phyloP scores from a whole-genome alignment of 306 rosid genomes.

The Elaeagnus macrophylla region DNA sequence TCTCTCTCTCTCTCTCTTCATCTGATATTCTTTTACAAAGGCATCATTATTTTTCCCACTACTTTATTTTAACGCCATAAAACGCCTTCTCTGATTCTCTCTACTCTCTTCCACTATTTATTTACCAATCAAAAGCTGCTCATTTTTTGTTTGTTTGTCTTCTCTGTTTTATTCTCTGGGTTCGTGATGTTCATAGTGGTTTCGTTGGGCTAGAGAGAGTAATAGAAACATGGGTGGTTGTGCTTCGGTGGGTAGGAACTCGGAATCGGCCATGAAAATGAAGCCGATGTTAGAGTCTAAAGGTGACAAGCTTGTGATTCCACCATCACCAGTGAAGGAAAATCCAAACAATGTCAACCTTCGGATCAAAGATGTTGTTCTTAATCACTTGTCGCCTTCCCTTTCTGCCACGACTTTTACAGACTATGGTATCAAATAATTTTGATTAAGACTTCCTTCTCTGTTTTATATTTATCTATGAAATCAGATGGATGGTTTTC shows the following conservation, averaged over 20 bases:
- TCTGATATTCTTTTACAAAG: constrained; percentile 16
- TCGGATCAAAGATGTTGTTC: constrained; percentile 27
- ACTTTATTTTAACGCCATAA: constrained; percentile 48
- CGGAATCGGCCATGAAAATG: constrained; percentile 49
- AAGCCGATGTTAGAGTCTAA: constrained; percentile 42
- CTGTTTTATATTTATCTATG: constrained; percentile 5
- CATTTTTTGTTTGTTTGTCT: constrained; percentile 7
- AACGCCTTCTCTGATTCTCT: constrained; percentile 8
- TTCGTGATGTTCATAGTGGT: constrained; percentile 30
- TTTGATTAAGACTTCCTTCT: not conserved
- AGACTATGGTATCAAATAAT: constrained; percentile 27
- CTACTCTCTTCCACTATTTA: constrained; percentile 25
- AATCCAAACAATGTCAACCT: constrained; percentile 29
- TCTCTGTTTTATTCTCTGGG: constrained; percentile 12
- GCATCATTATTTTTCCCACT: constrained; percentile 19
- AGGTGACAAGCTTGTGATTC: constrained; percentile 41
- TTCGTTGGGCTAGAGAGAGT: constrained; percentile 17
- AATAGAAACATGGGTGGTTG: constrained; percentile 57
- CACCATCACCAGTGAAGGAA: constrained; percentile 53
- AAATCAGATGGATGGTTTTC: constrained; percentile 9
- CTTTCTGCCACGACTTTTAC: constrained; percentile 29
- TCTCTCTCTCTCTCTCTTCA: constrained; percentile 1
- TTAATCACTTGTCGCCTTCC: constrained; percentile 44
- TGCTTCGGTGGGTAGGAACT: constrained; percentile 42
- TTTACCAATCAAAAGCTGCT: constrained; percentile 12